phyloP scores from a whole-genome alignment of 108 stramenopile species.

The Skeletonema marinoi region DNA sequence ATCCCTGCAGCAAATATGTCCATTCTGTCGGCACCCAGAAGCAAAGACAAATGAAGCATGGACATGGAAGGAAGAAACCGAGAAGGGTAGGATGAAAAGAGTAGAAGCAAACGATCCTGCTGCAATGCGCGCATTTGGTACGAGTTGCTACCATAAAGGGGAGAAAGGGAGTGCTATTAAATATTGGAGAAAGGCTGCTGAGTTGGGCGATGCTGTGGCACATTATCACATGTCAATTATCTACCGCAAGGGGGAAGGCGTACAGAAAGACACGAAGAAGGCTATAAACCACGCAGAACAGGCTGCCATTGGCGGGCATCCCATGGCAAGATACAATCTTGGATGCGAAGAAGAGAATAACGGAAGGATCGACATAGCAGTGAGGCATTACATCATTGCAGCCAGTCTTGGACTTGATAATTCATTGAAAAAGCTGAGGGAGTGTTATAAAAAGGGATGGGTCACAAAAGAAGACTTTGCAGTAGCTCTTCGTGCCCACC shows the following conservation, averaged over 20 bases:
- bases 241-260: not conserved
- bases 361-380: not conserved
- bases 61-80: no score
- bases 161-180: not conserved
- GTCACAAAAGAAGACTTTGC: not conserved
- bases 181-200: not conserved
- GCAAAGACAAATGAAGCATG: no score
- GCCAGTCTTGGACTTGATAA: not conserved
- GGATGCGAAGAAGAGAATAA: not conserved
- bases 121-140: no score
- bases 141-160: no score
- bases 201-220: not conserved
- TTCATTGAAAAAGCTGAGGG: not conserved
- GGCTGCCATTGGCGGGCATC: slow-evolving; percentile 1
- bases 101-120: no score
- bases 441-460: not conserved
- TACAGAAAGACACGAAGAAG: not conserved
- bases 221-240: not conserved
- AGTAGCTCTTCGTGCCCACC: not conserved
- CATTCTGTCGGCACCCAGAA: no score
- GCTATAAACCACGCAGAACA: not conserved
- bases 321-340: not conserved
- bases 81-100: no score
- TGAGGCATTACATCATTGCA: not conserved
- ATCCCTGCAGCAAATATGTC: no score